phyloP scores from a whole-genome alignment of 805 yeast species.

The Starmerella cellae region DNA sequence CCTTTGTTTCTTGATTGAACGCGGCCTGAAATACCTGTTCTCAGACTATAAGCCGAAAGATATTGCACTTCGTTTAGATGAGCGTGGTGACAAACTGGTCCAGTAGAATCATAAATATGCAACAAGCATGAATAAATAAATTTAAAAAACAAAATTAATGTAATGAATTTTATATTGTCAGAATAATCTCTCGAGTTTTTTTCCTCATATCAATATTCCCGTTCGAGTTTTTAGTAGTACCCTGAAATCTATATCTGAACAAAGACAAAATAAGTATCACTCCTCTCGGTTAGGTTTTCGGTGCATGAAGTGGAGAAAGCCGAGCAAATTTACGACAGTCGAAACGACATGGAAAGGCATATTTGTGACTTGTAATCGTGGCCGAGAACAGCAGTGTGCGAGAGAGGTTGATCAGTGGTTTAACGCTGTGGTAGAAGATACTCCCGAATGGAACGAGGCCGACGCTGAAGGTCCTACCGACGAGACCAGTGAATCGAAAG shows the following conservation, averaged over 20 bases:
- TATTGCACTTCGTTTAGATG: constrained; percentile 43
- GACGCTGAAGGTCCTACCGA: neutral
- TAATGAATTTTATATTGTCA: too few relatives aligned
- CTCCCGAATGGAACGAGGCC: neutral
- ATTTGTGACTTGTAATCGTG: constrained; percentile 77
- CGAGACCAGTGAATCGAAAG: constrained; percentile 15
- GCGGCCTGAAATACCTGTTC: constrained; percentile 67
- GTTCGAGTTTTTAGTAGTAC: too few relatives aligned
- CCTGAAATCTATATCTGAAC: too few relatives aligned
- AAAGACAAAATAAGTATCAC: too few relatives aligned
- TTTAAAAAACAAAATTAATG: too few relatives aligned
- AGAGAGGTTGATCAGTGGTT: constrained; percentile 20
- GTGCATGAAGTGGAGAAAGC: constrained; percentile 15
- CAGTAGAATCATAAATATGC: neutral
- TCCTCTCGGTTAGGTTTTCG: neutral
- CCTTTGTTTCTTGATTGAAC: constrained; percentile 64
- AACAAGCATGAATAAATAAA: neutral
- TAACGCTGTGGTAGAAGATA: constrained; percentile 30
- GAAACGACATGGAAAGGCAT: constrained; percentile 83
- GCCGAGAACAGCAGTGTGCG: constrained; percentile 40
- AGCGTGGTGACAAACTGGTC: constrained; percentile 18
- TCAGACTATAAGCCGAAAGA: constrained; percentile 89
- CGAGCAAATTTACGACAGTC: constrained; percentile 24
- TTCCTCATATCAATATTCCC: too few relatives aligned
- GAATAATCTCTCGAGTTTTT: too few relatives aligned